Evolutionary conservation across 108 stramenopile species (phyloP).

Genomic region (Nannochloropsis oceanica): DNA sequence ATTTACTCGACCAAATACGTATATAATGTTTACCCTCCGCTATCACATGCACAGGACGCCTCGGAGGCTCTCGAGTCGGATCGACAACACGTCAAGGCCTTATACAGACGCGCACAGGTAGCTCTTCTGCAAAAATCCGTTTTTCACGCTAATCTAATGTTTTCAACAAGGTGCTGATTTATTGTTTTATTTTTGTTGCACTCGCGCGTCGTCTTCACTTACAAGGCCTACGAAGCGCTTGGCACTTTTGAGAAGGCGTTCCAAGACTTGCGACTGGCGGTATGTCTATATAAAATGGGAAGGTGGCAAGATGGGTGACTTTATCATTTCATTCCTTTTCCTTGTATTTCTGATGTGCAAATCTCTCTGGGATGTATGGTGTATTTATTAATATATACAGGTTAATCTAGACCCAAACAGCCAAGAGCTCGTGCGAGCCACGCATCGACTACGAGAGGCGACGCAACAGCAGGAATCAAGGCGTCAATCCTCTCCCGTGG

Average conservation of each 20-base stretch:
- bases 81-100: neutral
- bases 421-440: neutral
- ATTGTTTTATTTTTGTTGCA: neutral
- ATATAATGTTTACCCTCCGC: too few species aligned
- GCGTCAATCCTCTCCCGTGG: neutral
- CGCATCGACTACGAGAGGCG: neutral
- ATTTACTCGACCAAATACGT: too few species aligned
- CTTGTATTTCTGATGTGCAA: too few species aligned
- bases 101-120: neutral
- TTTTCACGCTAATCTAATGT: neutral
- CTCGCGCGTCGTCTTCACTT: neutral
- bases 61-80: neutral
- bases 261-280: neutral
- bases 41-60: neutral
- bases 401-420: neutral
- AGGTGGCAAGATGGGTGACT: too few species aligned
- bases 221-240: neutral
- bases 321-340: too few species aligned
- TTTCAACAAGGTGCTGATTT: neutral
- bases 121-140: neutral
- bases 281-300: neutral
- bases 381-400: neutral
- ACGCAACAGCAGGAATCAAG: neutral
- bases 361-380: too few species aligned
- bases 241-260: neutral